Base-by-base conservation (phyloP, 1,284 basidiomycete genomes). In the Cerrena zonata region DNA sequence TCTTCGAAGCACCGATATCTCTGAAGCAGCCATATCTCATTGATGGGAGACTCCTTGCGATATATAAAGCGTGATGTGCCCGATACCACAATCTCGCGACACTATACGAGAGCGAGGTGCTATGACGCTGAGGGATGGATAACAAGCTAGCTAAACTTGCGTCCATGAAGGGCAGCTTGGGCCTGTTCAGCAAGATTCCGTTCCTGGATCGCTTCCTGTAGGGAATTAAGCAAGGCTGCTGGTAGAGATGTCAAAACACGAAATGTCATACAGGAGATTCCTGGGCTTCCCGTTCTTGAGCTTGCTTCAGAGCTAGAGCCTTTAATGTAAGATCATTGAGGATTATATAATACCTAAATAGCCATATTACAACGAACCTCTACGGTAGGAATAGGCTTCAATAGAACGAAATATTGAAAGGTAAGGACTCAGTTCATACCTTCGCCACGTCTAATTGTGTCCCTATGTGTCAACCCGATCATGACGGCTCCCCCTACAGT, bases 381-480 rank as follows among this genome's bases (percentile, higher is more conserved):
- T 22, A 40, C 10, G 5, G 15, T 40, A n/a, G n/a, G n/a, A n/a
- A n/a, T n/a, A n/a, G n/a, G 24, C n/a, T 30, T n/a, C 11, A 5
- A 45, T 18, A 11, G n/a, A 18, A 12, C 15, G n/a, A 36, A 36
- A 19, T 36, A 5, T n/a, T 34, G 12, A 36, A 5, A n/a, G 40
- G 13, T 13, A 10, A 21, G 34, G 22, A 5, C 7, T 18, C 12
- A 23, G 10, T 22, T 58, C 61, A 46, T 51, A 64, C 63, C 63
- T 61, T 55, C 54, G 18, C 65, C 63, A 15, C 61, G 57, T 47
- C 42, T 49, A 45, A 66, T n/a, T 4, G 59, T 66, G 27, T 64
- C 57, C 27, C 56, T 55, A 49, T 66, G 65, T 10, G 64, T 61
- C n/a, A 58, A 56, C 7, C 62, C 65, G 21, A 65, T 66, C 61